phyloP scores from a whole-genome alignment of 441 rosid genomes.

The Erysimum cheiri region DNA sequence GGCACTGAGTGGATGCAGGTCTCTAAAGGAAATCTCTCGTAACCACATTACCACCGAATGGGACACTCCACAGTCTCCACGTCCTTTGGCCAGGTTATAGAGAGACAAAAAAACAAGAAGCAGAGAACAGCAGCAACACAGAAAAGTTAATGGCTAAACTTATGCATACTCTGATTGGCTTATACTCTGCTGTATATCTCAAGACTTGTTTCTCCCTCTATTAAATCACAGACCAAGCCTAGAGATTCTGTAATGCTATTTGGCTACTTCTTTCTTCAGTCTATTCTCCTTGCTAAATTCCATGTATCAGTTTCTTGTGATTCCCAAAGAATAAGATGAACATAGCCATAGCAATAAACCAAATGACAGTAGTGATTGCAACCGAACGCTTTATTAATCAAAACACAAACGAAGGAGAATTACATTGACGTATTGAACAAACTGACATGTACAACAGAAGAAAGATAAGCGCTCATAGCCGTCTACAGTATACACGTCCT shows the following conservation, averaged over 20 bases:
- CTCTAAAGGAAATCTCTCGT: constrained; percentile 83
- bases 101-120: not conserved
- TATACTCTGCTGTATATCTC: constrained; percentile 14
- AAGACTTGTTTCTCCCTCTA: constrained; percentile 31
- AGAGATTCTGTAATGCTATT: constrained; percentile 25
- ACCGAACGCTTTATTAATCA: not conserved
- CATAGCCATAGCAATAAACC: not conserved
- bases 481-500: constrained; percentile 16
- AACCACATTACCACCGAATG: constrained; percentile 73
- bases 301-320: not conserved
- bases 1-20: constrained; percentile 93
- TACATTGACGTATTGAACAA: constrained; percentile 13
- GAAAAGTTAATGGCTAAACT: constrained; percentile 13
- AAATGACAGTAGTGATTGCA: not conserved
- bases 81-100: constrained; percentile 60
- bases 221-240: not conserved
- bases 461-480: constrained; percentile 20
- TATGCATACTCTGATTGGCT: constrained; percentile 1
- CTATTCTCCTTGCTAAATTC: not conserved
- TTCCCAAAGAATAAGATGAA: constrained; percentile 1
- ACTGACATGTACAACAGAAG: constrained; percentile 33
- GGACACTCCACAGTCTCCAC: constrained; percentile 80
- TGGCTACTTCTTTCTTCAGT: constrained; percentile 12
- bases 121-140: constrained; percentile 12
- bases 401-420: constrained; percentile 1